Conservation (phyloP, 495 filamentous ascomycete genomes). For the Xanthoparmelia taractica region DNA sequence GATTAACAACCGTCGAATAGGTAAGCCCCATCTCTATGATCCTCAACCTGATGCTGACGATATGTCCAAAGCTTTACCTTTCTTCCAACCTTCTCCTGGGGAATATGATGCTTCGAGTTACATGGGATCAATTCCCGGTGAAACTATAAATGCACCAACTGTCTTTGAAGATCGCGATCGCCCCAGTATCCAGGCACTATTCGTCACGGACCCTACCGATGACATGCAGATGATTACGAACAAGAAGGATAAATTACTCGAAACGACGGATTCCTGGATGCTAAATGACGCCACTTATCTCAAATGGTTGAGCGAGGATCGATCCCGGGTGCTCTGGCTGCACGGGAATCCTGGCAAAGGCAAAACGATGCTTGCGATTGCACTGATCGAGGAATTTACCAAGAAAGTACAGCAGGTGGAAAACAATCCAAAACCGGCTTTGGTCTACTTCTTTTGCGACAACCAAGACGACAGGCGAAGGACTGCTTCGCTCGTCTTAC, state of each 20-base stretch:
- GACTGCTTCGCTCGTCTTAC: background rate
- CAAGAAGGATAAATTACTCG: background rate
- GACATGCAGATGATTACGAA: background rate
- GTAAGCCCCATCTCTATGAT: too few species aligned
- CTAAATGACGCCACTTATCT: background rate
- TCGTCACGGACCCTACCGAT: background rate
- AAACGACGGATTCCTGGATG: background rate
- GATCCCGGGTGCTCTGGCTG: background rate
- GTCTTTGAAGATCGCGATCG: background rate
- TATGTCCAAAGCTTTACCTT: background rate
- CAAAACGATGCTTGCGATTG: background rate
- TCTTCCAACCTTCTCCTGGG: too few species aligned
- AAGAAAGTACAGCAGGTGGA: background rate
- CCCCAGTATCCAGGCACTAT: background rate
- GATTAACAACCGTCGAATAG: background rate
- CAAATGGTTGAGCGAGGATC: background rate
- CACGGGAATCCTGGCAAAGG: background rate
- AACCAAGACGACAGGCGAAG: background rate
- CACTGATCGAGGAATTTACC: background rate
- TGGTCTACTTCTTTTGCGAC: slow-evolving; percentile 4
- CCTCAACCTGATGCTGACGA: background rate
- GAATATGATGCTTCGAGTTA: too few species aligned
- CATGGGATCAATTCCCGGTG: too few species aligned
- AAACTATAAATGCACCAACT: too few species aligned
- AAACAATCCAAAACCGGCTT: background rate